Evolutionary conservation across 768 basidiomycete genomes (phyloP), one percentile per base, ranked within the genome.

Genomic region (Lanmaoa rubissima): DNA sequence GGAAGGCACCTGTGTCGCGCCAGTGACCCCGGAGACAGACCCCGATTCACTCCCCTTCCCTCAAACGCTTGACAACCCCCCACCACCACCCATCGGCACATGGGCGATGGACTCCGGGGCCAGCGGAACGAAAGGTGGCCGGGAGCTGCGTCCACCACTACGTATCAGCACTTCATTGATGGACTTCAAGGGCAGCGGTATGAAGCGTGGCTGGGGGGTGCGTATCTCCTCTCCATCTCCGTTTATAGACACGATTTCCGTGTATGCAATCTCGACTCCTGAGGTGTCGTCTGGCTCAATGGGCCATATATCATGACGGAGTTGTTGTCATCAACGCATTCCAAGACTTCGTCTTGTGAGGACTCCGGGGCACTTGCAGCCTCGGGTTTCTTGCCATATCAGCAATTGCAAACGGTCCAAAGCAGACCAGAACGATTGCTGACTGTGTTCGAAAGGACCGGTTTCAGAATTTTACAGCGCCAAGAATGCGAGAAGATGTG

Each of bases 231-330:
- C 71, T 36, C 73, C 73, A 24, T 73, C 75, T 31, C 76, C 77
- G 26, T 78, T 76, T 31, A 78, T 64, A 45, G 82, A 79, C 32
- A 84, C 76, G 24, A 81, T 75, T 61, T 87, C 82, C 16, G 84
- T 85, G 34, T 80, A 76, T 16, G 90, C 91, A 17, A 92, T 74
- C 65, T 87, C 85, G 26, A 90, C 79, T 60, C 83, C 74, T 3
- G 88, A 87, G 48, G 82, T 79, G 10, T 75, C 75, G 36, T 79
- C 76, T 2, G 88, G 89, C 48, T 85, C 74, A 92, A 71, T 1
- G 90, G 90, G 0, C 80, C 79, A 63, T 87, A 91, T 73, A 92
- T 76, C 91, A 92, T 92, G 48, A 92, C 67, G 16, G 79, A 78
- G 31, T 75, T 73, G 35, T 81, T 78, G 46, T 80, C 82, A 46